Percentiles rank a stretch among this genome's conserved stretches.
phyloP scores from a whole-genome alignment of 257 asterid genomes.

The Penstemon newberryi region DNA sequence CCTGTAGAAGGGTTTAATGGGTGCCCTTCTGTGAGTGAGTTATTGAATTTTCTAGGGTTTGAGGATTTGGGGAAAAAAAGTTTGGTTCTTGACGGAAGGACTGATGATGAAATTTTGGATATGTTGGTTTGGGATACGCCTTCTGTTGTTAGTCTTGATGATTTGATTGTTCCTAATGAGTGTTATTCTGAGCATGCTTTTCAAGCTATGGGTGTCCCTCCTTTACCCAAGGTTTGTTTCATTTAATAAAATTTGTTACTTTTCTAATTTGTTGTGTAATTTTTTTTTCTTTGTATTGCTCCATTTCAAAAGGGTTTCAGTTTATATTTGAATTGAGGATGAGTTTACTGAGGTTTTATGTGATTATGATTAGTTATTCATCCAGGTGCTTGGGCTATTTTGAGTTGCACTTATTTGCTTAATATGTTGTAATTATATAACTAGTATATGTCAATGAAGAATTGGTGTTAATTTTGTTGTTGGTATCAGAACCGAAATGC shows the following conservation, averaged over 20 bases:
- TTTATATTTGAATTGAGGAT: background rate
- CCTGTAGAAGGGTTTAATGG: constrained; percentile 85
- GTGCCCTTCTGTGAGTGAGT: constrained; percentile 64
- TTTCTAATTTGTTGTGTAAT: too few species aligned
- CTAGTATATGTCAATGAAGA: background rate
- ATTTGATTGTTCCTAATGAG: constrained; percentile 56
- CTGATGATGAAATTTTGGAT: constrained; percentile 51
- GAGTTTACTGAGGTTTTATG: background rate
- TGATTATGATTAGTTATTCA: background rate
- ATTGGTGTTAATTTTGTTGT: background rate
- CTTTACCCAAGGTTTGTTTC: constrained; percentile 80
- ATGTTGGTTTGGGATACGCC: constrained; percentile 86
- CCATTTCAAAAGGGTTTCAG: background rate
- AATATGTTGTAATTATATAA: background rate
- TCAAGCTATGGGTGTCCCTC: constrained; percentile 89
- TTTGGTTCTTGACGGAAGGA: constrained; percentile 35
- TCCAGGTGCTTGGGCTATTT: background rate
- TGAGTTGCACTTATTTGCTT: constrained; percentile 11
- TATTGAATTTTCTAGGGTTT: constrained; percentile 64
- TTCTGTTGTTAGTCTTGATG: constrained; percentile 67
- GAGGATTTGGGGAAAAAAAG: constrained; percentile 66
- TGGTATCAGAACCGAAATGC: constrained; percentile 80
- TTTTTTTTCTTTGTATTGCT: background rate
- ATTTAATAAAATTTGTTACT: too few species aligned
- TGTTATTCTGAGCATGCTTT: constrained; percentile 45